Evolutionary conservation across 495 filamentous ascomycete genomes (phyloP).

Genomic region (Daldinia decipiens): DNA sequence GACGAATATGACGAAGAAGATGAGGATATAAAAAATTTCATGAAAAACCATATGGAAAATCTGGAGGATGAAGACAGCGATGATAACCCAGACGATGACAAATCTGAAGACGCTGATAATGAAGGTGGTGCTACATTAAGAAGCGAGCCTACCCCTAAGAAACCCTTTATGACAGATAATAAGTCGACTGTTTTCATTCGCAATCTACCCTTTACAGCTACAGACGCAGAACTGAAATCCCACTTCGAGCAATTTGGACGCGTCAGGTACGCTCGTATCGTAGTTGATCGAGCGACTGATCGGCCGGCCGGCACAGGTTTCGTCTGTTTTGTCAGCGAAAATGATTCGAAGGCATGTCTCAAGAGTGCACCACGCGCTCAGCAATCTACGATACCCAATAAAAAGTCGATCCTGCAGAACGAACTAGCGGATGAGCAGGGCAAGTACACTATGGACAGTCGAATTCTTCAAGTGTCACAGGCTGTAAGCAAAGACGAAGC

Average conservation of each 20-base stretch:
- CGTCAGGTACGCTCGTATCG: conserved; percentile 87
- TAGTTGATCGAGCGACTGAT: conserved; percentile 84
- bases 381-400: conserved; percentile 58
- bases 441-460: conserved; percentile 87
- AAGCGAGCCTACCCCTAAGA: conserved; percentile 51
- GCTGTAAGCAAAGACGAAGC: conserved; percentile 87
- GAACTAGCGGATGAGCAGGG: conserved; percentile 79
- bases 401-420: conserved; percentile 85
- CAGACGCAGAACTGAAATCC: conserved; percentile 79
- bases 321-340: conserved; percentile 84
- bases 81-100: conserved; percentile 56
- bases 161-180: conserved; percentile 61
- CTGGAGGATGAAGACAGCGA: conserved; percentile 63
- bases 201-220: conserved; percentile 88
- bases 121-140: conserved; percentile 52
- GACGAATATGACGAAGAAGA: conserved; percentile 54
- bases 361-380: conserved; percentile 71
- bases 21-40: conserved; percentile 54
- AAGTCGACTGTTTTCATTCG: conserved; percentile 87
- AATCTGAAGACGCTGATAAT: conserved; percentile 47
- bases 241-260: conserved; percentile 87
- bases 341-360: conserved; percentile 78
- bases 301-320: conserved; percentile 92
- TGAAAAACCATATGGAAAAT: conserved; percentile 58
- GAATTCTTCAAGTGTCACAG: conserved; percentile 81